Conservation (phyloP, 306 rosid genomes). For the Casuarina glauca region DNA sequence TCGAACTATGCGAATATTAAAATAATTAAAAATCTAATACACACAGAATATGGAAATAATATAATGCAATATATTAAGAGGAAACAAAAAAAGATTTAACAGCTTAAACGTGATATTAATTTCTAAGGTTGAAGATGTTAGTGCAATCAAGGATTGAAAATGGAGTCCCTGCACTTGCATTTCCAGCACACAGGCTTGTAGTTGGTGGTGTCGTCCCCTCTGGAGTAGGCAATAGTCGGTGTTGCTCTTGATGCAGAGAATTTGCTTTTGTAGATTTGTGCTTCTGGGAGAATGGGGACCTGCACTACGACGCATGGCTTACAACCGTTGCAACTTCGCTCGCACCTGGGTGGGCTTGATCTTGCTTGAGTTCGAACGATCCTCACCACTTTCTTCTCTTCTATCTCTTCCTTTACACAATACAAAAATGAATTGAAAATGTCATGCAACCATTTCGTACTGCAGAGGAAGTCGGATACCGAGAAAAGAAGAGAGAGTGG, state of each 20-base stretch:
- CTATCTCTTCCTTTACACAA: slow-evolving; percentile 30
- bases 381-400: slow-evolving; percentile 22
- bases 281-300: slow-evolving; percentile 56
- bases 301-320: slow-evolving; percentile 78
- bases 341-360: slow-evolving; percentile 78
- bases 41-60: too few species aligned
- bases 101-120: too few species aligned
- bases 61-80: too few species aligned
- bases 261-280: slow-evolving; percentile 34
- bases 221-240: slow-evolving; percentile 31
- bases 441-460: too few species aligned
- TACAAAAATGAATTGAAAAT: too few species aligned
- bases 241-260: slow-evolving; percentile 12
- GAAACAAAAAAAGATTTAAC: too few species aligned
- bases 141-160: slow-evolving; percentile 59
- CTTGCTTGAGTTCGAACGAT: slow-evolving; percentile 48
- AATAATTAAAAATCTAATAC: too few species aligned
- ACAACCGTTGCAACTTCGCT: slow-evolving; percentile 52
- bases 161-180: slow-evolving; percentile 75
- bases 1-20: too few species aligned
- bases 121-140: not conserved
- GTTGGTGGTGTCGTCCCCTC: slow-evolving; percentile 63
- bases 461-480: not conserved
- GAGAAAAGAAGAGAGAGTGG: not conserved
- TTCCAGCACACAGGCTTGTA: slow-evolving; percentile 90